Evolutionary conservation across 306 rosid species (phyloP).

Genomic region (Quercus berberidifolia): DNA sequence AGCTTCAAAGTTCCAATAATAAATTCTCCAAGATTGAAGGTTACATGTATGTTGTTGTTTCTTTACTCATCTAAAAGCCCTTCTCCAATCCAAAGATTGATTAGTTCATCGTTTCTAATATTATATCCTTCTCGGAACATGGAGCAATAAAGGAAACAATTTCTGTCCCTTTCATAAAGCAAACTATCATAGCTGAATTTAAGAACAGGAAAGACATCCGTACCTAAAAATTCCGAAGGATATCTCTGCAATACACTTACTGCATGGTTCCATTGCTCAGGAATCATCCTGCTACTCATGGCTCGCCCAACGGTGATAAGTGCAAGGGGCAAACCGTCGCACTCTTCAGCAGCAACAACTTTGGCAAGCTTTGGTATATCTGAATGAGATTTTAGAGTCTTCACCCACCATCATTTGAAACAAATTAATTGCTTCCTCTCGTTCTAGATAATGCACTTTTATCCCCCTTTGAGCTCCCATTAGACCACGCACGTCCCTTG

Average conservation of each 20-base stretch:
- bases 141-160: conserved; percentile 15
- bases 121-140: conserved; percentile 11
- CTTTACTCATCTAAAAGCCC: background rate
- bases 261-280: conserved; percentile 4
- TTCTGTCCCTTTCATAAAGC: background rate
- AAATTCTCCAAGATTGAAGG: background rate
- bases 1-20: background rate
- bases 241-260: background rate
- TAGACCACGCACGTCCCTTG: too few species aligned
- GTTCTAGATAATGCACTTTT: too few species aligned
- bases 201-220: conserved; percentile 6
- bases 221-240: background rate
- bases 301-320: conserved; percentile 9
- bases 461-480: too few species aligned
- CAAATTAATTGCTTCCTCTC: too few species aligned
- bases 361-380: background rate
- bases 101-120: background rate
- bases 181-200: conserved; percentile 19
- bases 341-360: background rate
- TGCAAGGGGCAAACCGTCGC: conserved; percentile 24
- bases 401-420: background rate
- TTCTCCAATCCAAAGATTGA: conserved; percentile 7
- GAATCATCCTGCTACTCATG: conserved; percentile 4
- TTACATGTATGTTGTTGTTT: background rate
- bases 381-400: background rate